Percentiles rank a stretch among this genome's conserved stretches.
Evolutionary conservation across 257 asterid genomes (phyloP).

Genomic region (Osmanthus fragrans): DNA sequence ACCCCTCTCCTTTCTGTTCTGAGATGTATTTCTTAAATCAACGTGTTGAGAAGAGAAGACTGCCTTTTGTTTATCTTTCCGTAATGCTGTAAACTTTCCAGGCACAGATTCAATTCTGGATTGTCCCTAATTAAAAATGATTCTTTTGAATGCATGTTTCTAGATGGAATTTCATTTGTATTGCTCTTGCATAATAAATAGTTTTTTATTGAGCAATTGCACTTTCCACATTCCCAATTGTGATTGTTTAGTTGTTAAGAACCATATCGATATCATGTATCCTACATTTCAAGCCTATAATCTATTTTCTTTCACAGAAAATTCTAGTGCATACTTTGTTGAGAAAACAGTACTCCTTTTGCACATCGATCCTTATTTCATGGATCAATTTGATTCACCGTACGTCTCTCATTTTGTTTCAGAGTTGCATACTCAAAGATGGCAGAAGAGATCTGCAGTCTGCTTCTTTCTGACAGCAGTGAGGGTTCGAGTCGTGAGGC

Average conservation of each 20-base stretch:
- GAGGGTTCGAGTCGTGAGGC: constrained; percentile 51
- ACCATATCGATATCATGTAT: background rate
- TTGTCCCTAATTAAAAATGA: background rate
- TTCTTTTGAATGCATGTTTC: background rate
- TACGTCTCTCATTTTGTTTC: constrained; percentile 28
- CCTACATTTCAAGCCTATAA: background rate
- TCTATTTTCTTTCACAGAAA: background rate
- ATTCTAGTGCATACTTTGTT: background rate
- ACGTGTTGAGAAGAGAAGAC: background rate
- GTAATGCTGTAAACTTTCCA: background rate
- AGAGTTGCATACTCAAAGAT: constrained; percentile 88
- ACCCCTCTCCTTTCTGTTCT: background rate
- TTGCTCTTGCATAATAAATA: background rate
- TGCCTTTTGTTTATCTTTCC: background rate
- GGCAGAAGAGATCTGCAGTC: constrained; percentile 80
- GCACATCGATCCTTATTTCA: background rate
- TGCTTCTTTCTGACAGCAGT: constrained; percentile 61
- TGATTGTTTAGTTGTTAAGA: background rate
- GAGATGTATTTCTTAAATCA: background rate
- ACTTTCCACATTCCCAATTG: background rate
- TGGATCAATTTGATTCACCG: background rate
- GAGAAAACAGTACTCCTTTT: background rate
- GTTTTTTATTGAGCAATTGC: too few relatives aligned
- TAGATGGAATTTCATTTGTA: background rate
- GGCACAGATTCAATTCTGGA: background rate